Percentiles rank a stretch among this genome's conserved stretches.
These are phyloP conservation scores for Coemansia sp. DNA, from an alignment of 192 early-diverging fungal genomes.

Conservation along the genomic window DNA sequence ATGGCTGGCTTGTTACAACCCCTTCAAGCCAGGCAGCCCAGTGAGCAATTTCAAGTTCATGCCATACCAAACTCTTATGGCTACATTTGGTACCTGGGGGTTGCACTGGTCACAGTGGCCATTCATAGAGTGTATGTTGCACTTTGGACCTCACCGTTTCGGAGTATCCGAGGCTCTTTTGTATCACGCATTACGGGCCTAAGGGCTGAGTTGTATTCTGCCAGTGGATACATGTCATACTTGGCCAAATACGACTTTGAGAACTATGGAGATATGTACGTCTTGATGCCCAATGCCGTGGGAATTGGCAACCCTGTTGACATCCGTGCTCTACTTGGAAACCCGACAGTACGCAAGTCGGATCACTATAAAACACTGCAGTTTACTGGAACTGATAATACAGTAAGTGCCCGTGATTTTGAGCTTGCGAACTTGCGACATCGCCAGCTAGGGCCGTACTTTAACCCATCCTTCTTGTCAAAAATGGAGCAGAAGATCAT, in stretches of 20 bases:
- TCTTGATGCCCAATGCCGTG: slow-evolving; percentile 19
- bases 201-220: slow-evolving; percentile 8
- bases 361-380: slow-evolving; percentile 32
- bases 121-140: slow-evolving; percentile 12
- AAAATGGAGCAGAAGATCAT: slow-evolving; percentile 48
- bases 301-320: slow-evolving; percentile 35
- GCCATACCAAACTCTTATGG: background rate
- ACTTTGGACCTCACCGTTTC: slow-evolving; percentile 29
- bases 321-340: slow-evolving; percentile 27
- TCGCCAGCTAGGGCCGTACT: slow-evolving; percentile 42
- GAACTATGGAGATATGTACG: slow-evolving; percentile 36
- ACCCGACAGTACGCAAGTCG: slow-evolving; percentile 19
- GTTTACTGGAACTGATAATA: slow-evolving; percentile 49
- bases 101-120: background rate
- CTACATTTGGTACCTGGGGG: background rate
- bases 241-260: slow-evolving; percentile 22
- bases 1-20: background rate
- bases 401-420: slow-evolving; percentile 36
- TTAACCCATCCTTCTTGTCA: slow-evolving; percentile 31
- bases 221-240: slow-evolving; percentile 20
- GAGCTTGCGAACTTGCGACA: slow-evolving; percentile 40
- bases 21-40: background rate
- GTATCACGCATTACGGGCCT: slow-evolving; percentile 23
- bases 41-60: background rate
- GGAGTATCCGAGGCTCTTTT: slow-evolving; percentile 33